Evolutionary conservation across 78 protist species (phyloP), one percentile per base, ranked within the genome.

Genomic region (slime mould (Dictyostelium discoideum)): DNA sequence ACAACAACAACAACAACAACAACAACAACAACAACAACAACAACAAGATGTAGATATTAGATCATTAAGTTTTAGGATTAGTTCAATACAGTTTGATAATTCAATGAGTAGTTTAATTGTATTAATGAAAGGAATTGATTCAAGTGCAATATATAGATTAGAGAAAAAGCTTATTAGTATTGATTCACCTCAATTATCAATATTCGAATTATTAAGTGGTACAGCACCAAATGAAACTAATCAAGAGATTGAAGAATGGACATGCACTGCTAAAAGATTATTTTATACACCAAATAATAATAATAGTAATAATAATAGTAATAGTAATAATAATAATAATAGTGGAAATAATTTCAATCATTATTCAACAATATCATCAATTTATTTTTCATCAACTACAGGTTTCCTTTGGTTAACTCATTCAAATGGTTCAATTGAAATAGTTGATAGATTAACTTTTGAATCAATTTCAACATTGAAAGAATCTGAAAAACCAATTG

Each of bases 391-490:
- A 60, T 8, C 26, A 22, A 18, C 84, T 2, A 81, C 95, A 39
- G 87, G 89, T 32, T 16, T 90, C n/a, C 18, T 82, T 7, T 90
- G 95, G 95, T 39, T 90, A 44, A 82, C 29, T 37, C 63, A 82
- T 50, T 60, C 67, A 16, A 73, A 63, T 82, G 95, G 88, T n/a
- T 40, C 77, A 54, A n/a, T 90, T 32, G 95, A 90, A 42, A n/a
- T 50, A 5, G 81, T 90, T n/a, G 80, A 46, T 40, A 80, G 95
- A 29, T 46, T 11, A 11, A 82, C 95, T 5, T 82, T 90, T 48
- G 81, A 90, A 50, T 65, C 80, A 50, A 44, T 80, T 24, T 69
- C 77, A 46, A 14, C 26, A 4, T 48, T 81, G 29, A 46, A 84
- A n/a, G 65, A 39, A 79, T 39, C 37, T 22, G 37, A 39, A 79